A percentile compares a stretch with the other conserved stretches of the same genome.
phyloP scores from a whole-genome alignment of 2,329 filamentous ascomycete species.

The Colletotrichum sidae region DNA sequence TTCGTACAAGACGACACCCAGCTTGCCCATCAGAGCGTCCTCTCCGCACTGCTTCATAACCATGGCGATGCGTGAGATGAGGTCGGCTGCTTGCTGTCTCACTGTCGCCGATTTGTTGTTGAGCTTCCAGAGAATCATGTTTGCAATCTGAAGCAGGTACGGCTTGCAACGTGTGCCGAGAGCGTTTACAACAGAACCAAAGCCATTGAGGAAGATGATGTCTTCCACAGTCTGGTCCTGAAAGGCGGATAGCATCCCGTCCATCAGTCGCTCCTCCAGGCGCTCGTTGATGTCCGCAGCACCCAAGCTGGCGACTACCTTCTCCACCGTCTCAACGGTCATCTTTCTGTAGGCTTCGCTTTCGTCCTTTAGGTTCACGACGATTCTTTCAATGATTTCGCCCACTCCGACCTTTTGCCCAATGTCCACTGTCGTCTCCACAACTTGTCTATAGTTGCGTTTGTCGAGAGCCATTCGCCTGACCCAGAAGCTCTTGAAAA shows the following conservation, averaged over 20 bases:
- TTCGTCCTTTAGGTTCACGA: slow-evolving; percentile 97
- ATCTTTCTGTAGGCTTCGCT: slow-evolving; percentile 98
- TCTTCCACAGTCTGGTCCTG: slow-evolving; percentile 98
- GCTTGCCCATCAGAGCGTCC: slow-evolving; percentile 94
- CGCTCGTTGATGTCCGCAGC: slow-evolving; percentile 94
- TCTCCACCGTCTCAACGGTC: slow-evolving; percentile 98
- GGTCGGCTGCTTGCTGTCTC: slow-evolving; percentile 94
- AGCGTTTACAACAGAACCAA: slow-evolving; percentile 96
- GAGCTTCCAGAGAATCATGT: slow-evolving; percentile 93
- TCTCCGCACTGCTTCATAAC: slow-evolving; percentile 99
- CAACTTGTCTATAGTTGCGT: slow-evolving; percentile 96
- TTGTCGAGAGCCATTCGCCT: slow-evolving; percentile 96
- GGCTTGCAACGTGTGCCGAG: slow-evolving; percentile 94
- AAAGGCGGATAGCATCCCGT: slow-evolving; percentile 95
- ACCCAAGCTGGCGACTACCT: slow-evolving; percentile 91
- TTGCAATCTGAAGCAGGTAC: slow-evolving; percentile 96
- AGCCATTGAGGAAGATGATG: slow-evolving; percentile 95
- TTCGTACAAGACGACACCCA: slow-evolving; percentile 95
- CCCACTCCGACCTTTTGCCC: slow-evolving; percentile 97
- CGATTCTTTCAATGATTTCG: slow-evolving; percentile 93
- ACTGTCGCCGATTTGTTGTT: slow-evolving; percentile 99
- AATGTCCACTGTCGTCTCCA: slow-evolving; percentile 97
- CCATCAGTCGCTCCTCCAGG: slow-evolving; percentile 91
- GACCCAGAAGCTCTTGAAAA: slow-evolving; percentile 99
- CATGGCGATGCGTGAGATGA: slow-evolving; percentile 96